Conservation (phyloP, 352 stramenopile genomes). For the Phytophthora pinifolia region DNA sequence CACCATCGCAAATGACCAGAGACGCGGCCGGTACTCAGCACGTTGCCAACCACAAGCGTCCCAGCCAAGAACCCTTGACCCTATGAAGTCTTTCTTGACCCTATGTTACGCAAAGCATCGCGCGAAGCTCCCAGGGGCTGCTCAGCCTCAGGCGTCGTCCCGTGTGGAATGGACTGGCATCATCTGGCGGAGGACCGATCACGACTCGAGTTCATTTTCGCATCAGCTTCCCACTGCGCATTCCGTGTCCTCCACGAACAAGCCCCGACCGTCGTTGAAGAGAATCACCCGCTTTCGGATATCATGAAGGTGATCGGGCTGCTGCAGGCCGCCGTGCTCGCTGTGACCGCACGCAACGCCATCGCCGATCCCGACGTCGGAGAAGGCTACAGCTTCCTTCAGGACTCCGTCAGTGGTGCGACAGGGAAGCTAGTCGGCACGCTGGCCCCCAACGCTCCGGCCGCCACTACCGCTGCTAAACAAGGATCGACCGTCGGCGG, state of each 20-base stretch:
- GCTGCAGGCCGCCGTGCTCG: constrained; percentile 7
- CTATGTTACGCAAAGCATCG: too few species aligned
- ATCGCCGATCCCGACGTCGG: constrained; percentile 16
- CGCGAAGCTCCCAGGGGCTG: too few species aligned
- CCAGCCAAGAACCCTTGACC: neutral
- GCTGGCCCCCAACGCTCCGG: constrained; percentile 6
- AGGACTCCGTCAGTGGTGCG: constrained; percentile 9
- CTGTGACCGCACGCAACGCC: neutral
- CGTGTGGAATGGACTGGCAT: neutral
- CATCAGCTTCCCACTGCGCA: constrained; percentile 14
- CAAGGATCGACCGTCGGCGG: constrained; percentile 13
- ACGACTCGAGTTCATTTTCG: neutral
- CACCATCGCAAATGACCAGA: neutral
- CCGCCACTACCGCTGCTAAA: neutral
- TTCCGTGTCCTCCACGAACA: neutral
- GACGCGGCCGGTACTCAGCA: too few species aligned
- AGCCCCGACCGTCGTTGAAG: neutral
- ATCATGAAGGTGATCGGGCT: constrained; percentile 17
- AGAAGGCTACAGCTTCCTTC: constrained; percentile 19
- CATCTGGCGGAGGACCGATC: neutral
- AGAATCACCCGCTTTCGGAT: constrained; percentile 1
- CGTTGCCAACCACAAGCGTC: too few species aligned
- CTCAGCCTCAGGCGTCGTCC: too few species aligned
- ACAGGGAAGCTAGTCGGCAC: constrained; percentile 19
- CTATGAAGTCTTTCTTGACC: too few species aligned